Base-by-base conservation (phyloP, 208 protist genomes). In the Lotmaria passim region DNA sequence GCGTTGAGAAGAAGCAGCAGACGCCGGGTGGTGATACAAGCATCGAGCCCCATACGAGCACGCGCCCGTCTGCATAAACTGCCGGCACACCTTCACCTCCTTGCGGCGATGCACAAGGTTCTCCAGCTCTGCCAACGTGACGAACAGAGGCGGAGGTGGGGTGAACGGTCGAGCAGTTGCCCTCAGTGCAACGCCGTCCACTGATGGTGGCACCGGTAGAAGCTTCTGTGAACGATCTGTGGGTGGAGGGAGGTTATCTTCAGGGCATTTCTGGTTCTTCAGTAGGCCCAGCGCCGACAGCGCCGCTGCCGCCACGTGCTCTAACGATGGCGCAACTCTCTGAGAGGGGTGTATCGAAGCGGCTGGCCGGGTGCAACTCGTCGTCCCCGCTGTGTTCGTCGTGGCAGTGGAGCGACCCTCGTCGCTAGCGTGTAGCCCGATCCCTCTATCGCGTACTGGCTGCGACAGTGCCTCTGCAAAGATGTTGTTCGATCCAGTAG, bases 41-140 rank as follows among this genome's bases (percentile, higher is more conserved):
- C 91, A 96, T 12, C 87, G 83, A 14, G 86, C 79, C 11, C 91
- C 91, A 64, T 86, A 94, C 26, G 62, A 73, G 78, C 91, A 96
- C 38, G 43, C 59, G 11, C 91, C 91, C 15, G 26, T 83, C 50
- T 63, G 41, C 38, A 70, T 21, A 57, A 89, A 96, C 48, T 91
- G 79, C 26, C 79, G 83, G 66, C 91, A 96, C 63, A 96, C 62
- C 64, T 91, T 96, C 31, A 34, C 14, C 0, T 19, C 19, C 34
- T 47, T 63, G n/a, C 69, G 51, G 15, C 69, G 69, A 14, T 64
- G 69, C 17, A 75, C 69, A 23, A 63, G 58, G 0, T 28, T 6
- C 39, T 56, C 52, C 44, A 72, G 52, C 56, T 60, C 63, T 12
- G 62, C 73, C 58, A 52, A 48, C 12, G 58, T 64, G 2, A n/a